A percentile compares a stretch with the other conserved stretches of the same genome.
Conservation (phyloP, 306 rosid species). For the Clitoria ternatea region DNA sequence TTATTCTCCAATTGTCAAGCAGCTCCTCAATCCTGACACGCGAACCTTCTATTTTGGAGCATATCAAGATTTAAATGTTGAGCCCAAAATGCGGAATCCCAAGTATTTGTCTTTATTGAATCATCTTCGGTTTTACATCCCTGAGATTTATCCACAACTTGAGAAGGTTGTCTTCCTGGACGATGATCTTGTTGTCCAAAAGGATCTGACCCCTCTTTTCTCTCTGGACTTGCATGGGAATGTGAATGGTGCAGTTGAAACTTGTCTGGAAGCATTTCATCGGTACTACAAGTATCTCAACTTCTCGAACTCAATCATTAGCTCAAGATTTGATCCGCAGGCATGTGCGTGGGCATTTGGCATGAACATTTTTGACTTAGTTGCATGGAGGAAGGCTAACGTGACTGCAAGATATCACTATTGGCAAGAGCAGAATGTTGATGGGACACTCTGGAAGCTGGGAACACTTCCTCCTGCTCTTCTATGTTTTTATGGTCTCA, state of each 20-base stretch:
- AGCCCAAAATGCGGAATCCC: conserved; percentile 66
- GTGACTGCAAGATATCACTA: conserved; percentile 81
- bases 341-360: conserved; percentile 99
- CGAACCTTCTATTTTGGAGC: conserved; percentile 65
- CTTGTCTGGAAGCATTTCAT: conserved; percentile 96
- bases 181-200: conserved; percentile 93
- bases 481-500: conserved; percentile 82
- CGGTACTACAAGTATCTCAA: conserved; percentile 93
- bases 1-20: conserved; percentile 69
- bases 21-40: conserved; percentile 58
- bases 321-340: conserved; percentile 93
- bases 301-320: conserved; percentile 80
- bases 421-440: conserved; percentile 92
- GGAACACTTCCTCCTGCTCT: conserved; percentile 98
- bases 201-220: conserved; percentile 94
- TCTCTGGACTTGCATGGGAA: conserved; percentile 92
- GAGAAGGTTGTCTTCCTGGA: conserved; percentile 97
- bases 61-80: conserved; percentile 53
- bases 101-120: conserved; percentile 68
- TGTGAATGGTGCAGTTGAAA: conserved; percentile 98
- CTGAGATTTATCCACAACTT: conserved; percentile 93
- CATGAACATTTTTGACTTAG: conserved; percentile 87
- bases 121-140: conserved; percentile 93
- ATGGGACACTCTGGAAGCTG: conserved; percentile 81
- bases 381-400: conserved; percentile 89